Conservation (phyloP, 768 basidiomycete species). For the Tricholomella constricta region DNA sequence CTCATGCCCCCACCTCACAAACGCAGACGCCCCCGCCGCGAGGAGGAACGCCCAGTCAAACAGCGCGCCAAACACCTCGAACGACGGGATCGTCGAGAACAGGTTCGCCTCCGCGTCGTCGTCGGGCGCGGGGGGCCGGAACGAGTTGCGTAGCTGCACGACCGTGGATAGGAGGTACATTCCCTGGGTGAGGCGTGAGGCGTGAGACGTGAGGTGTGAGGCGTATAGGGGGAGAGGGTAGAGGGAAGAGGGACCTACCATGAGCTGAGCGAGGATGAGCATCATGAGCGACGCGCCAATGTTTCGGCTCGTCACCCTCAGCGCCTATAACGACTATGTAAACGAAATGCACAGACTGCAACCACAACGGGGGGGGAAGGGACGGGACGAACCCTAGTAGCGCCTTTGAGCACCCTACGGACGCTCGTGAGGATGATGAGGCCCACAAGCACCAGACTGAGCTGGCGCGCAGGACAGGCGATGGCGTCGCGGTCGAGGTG, state of each 20-base stretch:
- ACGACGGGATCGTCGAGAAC: conserved; percentile 73
- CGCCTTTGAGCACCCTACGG: conserved; percentile 67
- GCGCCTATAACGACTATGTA: conserved; percentile 47
- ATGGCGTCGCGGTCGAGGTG: conserved; percentile 35
- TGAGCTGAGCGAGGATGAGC: conserved; percentile 76
- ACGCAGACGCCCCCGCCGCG: conserved; percentile 52
- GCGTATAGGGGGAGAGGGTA: neutral
- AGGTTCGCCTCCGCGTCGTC: too few species aligned
- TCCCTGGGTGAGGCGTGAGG: conserved; percentile 51
- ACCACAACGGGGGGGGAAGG: conserved; percentile 4
- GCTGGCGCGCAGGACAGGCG: conserved; percentile 45
- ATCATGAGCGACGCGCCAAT: conserved; percentile 77
- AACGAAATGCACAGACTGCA: neutral
- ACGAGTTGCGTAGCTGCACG: conserved; percentile 79
- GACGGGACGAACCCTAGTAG: conserved; percentile 49
- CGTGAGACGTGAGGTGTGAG: too few species aligned
- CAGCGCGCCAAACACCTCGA: conserved; percentile 71
- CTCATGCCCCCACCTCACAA: conserved; percentile 59
- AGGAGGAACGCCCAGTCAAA: conserved; percentile 76
- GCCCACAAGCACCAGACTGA: conserved; percentile 72
- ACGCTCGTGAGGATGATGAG: conserved; percentile 76
- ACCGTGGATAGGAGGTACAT: conserved; percentile 83
- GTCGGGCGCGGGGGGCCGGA: conserved; percentile 63
- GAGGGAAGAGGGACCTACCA: conserved; percentile 49
- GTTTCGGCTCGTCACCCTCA: conserved; percentile 67